Evolutionary conservation across 2,329 filamentous ascomycete species (phyloP), one percentile per base, ranked within the genome.

Genomic region (Chaetomium strumarium): DNA sequence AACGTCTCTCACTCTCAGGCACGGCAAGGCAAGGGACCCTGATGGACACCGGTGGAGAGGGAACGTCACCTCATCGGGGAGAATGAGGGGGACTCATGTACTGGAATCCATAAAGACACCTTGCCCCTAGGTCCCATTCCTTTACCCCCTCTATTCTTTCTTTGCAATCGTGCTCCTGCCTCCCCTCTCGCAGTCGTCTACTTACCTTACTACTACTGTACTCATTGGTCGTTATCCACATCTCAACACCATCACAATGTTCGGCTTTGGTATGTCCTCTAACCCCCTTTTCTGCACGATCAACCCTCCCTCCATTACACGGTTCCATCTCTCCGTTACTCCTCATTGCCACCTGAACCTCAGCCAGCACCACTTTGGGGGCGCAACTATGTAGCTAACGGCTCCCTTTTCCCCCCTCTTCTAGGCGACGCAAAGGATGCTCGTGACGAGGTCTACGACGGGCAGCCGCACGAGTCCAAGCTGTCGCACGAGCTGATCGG

Each of bases 401-500:
- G 5, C 40, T 6, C 11, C 19, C 19, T 20, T 30, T 14, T 36
- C 34, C 39, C 40, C 42, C n/a, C 42, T 1, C n/a, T 19, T n/a
- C 10, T 16, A 44, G 42, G 16, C 31, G 42, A 44, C 3, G 42
- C 42, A 1, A 44, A 34, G 30, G 30, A 44, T 3, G 30, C 31
- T n/a, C 42, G 42, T 16, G 42, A 44, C 30, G 42, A 44, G 29
- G 30, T 44, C 13, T 44, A 44, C 30, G 42, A 44, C 42, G 42
- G 42, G n/a, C 8, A 44, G 42, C 30, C 31, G 42, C 42, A 44
- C 42, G n/a, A 44, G 42, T 44, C 42, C 42, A 44, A 34, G 42
- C 29, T 44, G 30, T 79, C 79, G 61, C 88, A 92, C 71, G 87
- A 93, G 73, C 66, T 88, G 44, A 67, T 91, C 51, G 87, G 84